These are phyloP conservation scores for Thymus quinquecostatus DNA, from an alignment of 257 asterid species.

Conservation along the genomic window DNA sequence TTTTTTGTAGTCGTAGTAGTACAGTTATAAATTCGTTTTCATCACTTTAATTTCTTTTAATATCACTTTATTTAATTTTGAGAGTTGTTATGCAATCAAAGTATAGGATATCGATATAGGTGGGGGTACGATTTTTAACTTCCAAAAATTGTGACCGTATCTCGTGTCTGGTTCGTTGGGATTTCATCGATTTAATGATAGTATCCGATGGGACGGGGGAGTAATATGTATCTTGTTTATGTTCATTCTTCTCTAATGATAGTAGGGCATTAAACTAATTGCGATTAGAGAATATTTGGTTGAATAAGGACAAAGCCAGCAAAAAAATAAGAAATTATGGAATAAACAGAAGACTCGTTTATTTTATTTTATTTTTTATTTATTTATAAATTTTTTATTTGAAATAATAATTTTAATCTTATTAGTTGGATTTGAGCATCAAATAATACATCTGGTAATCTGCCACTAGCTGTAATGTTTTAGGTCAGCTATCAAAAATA, in stretches of 20 bases:
- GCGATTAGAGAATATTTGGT: not conserved
- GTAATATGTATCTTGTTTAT: not conserved
- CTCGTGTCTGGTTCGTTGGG: constrained; percentile 11
- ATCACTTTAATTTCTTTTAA: not conserved
- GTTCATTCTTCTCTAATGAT: no score
- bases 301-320: constrained; percentile 39
- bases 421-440: constrained; percentile 2
- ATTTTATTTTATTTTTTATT: not conserved
- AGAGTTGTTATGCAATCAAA: not conserved
- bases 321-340: constrained; percentile 28
- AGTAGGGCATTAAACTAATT: no score
- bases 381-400: not conserved
- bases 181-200: not conserved
- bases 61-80: not conserved
- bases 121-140: not conserved
- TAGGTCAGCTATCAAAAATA: constrained; percentile 21
- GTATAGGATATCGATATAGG: not conserved
- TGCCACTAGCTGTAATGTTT: constrained; percentile 37
- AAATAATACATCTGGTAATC: constrained; percentile 32
- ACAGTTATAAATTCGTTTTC: not conserved
- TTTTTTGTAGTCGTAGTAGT: not conserved
- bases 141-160: not conserved
- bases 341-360: constrained; percentile 1
- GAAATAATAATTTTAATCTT: constrained; percentile 8
- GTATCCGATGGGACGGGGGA: not conserved